A percentile compares a stretch with the other conserved stretches of the same genome.
Evolutionary conservation across 805 yeast genomes (phyloP).

Genomic region (Scheffersomyces ergatensis): DNA sequence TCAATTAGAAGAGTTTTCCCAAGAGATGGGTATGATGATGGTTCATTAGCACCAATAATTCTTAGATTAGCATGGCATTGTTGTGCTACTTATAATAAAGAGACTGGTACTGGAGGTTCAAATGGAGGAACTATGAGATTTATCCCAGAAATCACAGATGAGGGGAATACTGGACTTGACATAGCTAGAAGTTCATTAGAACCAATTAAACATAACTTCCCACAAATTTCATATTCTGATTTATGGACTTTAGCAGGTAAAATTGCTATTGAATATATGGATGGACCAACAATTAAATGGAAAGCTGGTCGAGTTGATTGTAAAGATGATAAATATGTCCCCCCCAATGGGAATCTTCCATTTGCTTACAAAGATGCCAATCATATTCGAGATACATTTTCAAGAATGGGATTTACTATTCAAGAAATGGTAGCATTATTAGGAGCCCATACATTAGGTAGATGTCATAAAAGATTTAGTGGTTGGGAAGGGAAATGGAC

Average conservation of each 20-base stretch:
- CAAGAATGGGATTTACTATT: conserved; percentile 59
- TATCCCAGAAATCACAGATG: conserved; percentile 52
- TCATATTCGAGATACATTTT: conserved; percentile 45
- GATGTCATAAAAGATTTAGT: conserved; percentile 67
- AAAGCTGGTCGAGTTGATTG: conserved; percentile 49
- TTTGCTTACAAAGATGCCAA: conserved; percentile 44
- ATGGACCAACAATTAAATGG: conserved; percentile 61
- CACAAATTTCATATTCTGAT: conserved; percentile 64
- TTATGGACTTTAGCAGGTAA: conserved; percentile 74
- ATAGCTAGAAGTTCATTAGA: conserved; percentile 55
- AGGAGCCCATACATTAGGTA: conserved; percentile 75
- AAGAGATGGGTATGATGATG: conserved; percentile 53
- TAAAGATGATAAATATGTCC: conserved; percentile 25
- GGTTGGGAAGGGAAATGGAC: conserved; percentile 94
- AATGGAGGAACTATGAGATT: conserved; percentile 53
- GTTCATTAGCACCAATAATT: conserved; percentile 73
- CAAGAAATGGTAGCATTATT: conserved; percentile 71
- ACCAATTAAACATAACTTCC: conserved; percentile 53
- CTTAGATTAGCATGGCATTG: conserved; percentile 86
- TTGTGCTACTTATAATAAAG: conserved; percentile 73
- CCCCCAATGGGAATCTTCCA: conserved; percentile 51
- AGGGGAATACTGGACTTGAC: conserved; percentile 49
- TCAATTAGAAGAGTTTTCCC: conserved; percentile 33
- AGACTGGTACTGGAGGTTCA: conserved; percentile 57
- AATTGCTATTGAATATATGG: conserved; percentile 58